Evolutionary conservation across 2,329 filamentous ascomycete species (phyloP).

Genomic region (Trichoderma koningiopsis): DNA sequence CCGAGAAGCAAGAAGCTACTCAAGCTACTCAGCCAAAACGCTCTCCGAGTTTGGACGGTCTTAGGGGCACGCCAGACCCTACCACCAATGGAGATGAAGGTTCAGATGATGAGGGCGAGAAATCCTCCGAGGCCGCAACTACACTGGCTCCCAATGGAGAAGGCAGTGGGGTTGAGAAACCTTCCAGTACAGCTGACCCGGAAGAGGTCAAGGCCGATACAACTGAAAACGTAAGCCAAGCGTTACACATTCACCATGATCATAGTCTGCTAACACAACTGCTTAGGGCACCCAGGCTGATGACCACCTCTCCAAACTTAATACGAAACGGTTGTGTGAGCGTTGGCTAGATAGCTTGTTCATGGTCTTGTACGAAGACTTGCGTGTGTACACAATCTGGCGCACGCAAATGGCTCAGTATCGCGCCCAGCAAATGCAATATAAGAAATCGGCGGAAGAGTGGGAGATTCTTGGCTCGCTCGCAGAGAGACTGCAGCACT

Average conservation of each 20-base stretch:
- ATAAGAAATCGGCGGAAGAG: constrained; percentile 95
- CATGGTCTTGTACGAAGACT: constrained; percentile 98
- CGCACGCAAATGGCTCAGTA: constrained; percentile 97
- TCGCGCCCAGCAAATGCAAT: constrained; percentile 87
- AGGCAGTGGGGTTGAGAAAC: constrained; percentile 66
- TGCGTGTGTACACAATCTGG: constrained; percentile 99
- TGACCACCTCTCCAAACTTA: constrained; percentile 82
- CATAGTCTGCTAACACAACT: constrained; percentile 29
- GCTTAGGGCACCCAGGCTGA: constrained; percentile 63
- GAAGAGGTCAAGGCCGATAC: constrained; percentile 74
- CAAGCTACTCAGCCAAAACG: constrained; percentile 56
- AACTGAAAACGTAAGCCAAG: constrained; percentile 64
- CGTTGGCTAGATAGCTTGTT: constrained; percentile 98
- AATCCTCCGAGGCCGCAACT: constrained; percentile 38
- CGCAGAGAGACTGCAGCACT: constrained; percentile 89
- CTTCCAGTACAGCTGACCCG: constrained; percentile 75
- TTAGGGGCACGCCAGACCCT: constrained; percentile 69
- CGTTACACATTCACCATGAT: neutral
- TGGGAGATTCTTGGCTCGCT: constrained; percentile 97
- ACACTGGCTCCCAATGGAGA: constrained; percentile 42
- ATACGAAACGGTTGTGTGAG: constrained; percentile 96
- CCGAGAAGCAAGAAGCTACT: constrained; percentile 71
- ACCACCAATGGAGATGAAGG: constrained; percentile 52
- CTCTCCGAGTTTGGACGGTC: constrained; percentile 77
- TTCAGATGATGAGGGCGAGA: constrained; percentile 40